Conservation (phyloP, 148 eudicot genomes). For the Persicaria tinctoria region DNA sequence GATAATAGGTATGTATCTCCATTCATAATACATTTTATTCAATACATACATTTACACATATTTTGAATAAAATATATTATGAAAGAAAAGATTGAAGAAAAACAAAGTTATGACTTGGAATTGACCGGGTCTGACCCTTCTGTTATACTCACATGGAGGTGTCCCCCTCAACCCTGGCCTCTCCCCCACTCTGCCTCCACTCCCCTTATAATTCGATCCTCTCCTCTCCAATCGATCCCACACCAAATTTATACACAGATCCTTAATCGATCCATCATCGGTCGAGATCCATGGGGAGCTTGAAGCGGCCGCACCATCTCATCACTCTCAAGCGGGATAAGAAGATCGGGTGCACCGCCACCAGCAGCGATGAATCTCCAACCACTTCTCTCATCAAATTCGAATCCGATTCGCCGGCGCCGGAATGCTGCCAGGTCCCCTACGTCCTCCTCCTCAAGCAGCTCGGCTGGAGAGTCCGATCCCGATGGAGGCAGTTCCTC, state of each 20-base stretch:
- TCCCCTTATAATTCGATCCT: too few species aligned
- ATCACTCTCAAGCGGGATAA: background rate
- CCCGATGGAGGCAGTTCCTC: background rate
- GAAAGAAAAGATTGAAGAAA: too few species aligned
- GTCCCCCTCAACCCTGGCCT: too few species aligned
- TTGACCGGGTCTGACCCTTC: background rate
- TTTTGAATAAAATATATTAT: too few species aligned
- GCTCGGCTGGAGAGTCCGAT: slow-evolving; percentile 6
- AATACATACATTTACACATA: too few species aligned
- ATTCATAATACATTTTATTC: too few species aligned
- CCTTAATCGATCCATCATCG: too few species aligned
- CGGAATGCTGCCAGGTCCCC: background rate
- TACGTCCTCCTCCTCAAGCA: slow-evolving; percentile 1
- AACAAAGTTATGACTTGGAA: background rate
- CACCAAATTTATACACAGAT: too few species aligned
- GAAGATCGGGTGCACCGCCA: slow-evolving; percentile 1
- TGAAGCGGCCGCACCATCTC: background rate
- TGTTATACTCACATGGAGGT: background rate
- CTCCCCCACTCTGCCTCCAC: too few species aligned
- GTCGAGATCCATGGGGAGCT: background rate
- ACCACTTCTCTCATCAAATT: background rate
- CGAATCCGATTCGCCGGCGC: background rate
- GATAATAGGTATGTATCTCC: too few species aligned
- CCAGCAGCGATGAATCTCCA: background rate
- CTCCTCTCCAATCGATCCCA: too few species aligned